Evolutionary conservation across 1,139 yeast genomes (phyloP), one percentile per base, ranked within the genome.

Genomic region (Suhomyces kunorum): DNA sequence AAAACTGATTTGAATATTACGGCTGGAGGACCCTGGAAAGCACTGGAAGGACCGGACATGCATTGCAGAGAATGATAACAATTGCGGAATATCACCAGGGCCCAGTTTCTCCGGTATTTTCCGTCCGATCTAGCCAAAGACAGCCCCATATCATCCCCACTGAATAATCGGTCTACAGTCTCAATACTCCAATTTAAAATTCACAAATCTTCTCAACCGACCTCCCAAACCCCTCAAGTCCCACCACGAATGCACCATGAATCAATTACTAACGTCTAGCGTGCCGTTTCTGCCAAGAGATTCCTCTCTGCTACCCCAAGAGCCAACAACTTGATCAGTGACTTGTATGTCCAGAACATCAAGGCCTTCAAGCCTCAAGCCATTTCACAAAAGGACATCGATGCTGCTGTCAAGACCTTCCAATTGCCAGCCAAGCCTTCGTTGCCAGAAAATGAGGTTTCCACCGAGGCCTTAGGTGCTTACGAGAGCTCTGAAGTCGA

Each of bases 321-420:
- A 58, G 68, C 72, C 64, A 56, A 59, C 56, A 82, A 88, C 74
- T 76, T 86, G 63, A 71, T 90, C 60, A 80, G 88, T 65, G 96
- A 90, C 53, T 78, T 90, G 55, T 92, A 90, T 74, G 72, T 90
- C 61, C 83, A 78, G 68, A 95, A 88, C 68, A 76, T 92, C 70
- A 87, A 83, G 74, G 81, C 81, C 46, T 88, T 85, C 81, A 87
- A 89, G 77, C 90, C 96, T 62, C 78, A 83, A 49, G 82, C 90
- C 48, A 62, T 83, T 48, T 69, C 87, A 41, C 80, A 86, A 47
- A 71, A 79, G 55, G 95, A 87, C 56, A 82, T 90, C 46, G 88
- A 82, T 61, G 81, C 82, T 49, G 78, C 84, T 50, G 94, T 89
- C 54, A 81, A 83, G 72, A 80, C 86, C 55, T 89, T 95, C 87